A percentile compares a stretch with the other conserved stretches of the same genome.
phyloP scores from a whole-genome alignment of 805 yeast species.

The Candida koratica region DNA sequence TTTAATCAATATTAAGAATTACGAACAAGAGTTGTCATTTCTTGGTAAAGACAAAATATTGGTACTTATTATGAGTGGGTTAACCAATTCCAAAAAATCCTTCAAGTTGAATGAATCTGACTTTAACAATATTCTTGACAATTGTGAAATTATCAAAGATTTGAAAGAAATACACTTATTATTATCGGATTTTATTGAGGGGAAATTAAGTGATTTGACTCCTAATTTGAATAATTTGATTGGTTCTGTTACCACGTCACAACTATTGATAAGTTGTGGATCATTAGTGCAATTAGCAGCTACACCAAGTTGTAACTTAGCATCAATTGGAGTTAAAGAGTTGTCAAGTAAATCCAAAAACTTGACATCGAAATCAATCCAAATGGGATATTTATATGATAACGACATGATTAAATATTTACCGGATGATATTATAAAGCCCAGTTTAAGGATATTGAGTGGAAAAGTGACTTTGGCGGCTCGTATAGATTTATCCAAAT shows the following conservation, averaged over 20 bases:
- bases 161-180: constrained; percentile 41
- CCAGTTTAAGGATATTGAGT: constrained; percentile 73
- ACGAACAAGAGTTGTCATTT: constrained; percentile 34
- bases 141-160: constrained; percentile 46
- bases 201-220: constrained; percentile 56
- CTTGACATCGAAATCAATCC: constrained; percentile 33
- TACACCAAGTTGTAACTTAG: constrained; percentile 80
- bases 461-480: constrained; percentile 82
- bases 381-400: constrained; percentile 66
- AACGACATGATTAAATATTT: constrained; percentile 56
- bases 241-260: constrained; percentile 71
- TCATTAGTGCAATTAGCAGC: constrained; percentile 61
- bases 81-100: constrained; percentile 40
- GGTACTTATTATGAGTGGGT: constrained; percentile 69
- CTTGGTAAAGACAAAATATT: constrained; percentile 56
- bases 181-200: constrained; percentile 53
- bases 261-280: constrained; percentile 63
- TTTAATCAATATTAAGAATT: constrained; percentile 24
- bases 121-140: constrained; percentile 34
- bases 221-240: constrained; percentile 76
- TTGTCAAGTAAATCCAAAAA: constrained; percentile 25
- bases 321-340: constrained; percentile 63
- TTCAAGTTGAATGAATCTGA: constrained; percentile 27
- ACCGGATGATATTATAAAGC: constrained; percentile 56
- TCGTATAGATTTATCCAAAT: constrained; percentile 60